Conservation (phyloP, 352 stramenopile genomes). For the Thalassiosira exigua region DNA sequence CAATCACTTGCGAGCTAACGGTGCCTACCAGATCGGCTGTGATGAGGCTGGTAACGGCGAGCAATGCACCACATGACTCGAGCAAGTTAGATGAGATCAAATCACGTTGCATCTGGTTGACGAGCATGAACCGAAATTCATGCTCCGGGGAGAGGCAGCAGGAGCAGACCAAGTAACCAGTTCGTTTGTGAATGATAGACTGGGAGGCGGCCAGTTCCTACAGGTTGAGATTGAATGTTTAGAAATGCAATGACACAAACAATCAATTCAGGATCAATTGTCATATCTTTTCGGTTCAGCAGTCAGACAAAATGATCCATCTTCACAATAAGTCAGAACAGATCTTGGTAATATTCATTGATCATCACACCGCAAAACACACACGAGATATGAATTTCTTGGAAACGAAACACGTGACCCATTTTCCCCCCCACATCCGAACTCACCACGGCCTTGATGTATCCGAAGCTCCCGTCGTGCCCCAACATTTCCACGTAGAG, state of each 20-base stretch:
- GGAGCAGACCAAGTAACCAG: constrained; percentile 94
- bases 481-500: constrained; percentile 99
- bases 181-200: constrained; percentile 98
- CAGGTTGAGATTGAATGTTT: too few relatives aligned
- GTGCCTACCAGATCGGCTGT: constrained; percentile 99
- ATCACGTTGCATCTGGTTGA: constrained; percentile 98
- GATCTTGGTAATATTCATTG: constrained; percentile 52
- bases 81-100: constrained; percentile 87
- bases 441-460: constrained; percentile 89
- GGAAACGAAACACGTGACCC: too few relatives aligned
- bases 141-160: constrained; percentile 97
- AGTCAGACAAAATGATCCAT: constrained; percentile 48
- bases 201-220: constrained; percentile 96
- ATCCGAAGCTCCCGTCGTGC: constrained; percentile 99
- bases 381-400: constrained; percentile 9
- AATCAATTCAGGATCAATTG: too few relatives aligned
- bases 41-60: constrained; percentile 95
- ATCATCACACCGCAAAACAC: constrained; percentile 35
- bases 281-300: too few relatives aligned
- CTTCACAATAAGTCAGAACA: constrained; percentile 47
- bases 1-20: constrained; percentile 90
- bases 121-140: constrained; percentile 99
- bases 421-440: too few relatives aligned
- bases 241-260: too few relatives aligned
- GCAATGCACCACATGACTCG: constrained; percentile 95